Conservation (phyloP, 1,284 basidiomycete genomes). For the Naganishia liquefaciens region DNA sequence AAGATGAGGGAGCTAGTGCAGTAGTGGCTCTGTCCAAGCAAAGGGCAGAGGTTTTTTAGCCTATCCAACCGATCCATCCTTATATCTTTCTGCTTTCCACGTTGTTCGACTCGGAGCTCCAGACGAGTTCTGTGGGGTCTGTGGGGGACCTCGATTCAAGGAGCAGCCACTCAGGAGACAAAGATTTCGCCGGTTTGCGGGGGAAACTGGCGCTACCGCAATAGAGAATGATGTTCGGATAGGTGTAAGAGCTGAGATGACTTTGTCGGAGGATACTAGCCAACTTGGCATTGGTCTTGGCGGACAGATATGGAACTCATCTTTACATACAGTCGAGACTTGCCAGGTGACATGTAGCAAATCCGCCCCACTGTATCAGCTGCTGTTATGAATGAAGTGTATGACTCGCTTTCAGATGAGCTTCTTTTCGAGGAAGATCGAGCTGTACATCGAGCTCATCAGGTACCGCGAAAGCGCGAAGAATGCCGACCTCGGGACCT, state of each 20-base stretch:
- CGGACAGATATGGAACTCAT: conserved; percentile 18
- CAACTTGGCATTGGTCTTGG: conserved; percentile 23
- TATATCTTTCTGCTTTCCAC: conserved; percentile 22
- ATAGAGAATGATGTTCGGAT: too few relatives aligned
- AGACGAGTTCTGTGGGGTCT: neutral
- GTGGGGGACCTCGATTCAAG: neutral
- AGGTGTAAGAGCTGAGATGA: too few relatives aligned
- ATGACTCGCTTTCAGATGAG: neutral
- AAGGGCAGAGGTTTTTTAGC: neutral
- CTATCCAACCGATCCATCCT: conserved; percentile 22
- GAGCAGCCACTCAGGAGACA: conserved; percentile 2
- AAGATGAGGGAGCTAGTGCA: conserved; percentile 2
- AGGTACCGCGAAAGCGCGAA: too few relatives aligned
- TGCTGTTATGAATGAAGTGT: conserved; percentile 5
- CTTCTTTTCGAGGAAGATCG: too few relatives aligned
- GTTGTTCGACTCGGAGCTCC: conserved; percentile 3
- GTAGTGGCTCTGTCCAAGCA: conserved; percentile 14
- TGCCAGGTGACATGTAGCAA: neutral
- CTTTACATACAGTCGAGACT: too few relatives aligned
- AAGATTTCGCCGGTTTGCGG: conserved; percentile 5
- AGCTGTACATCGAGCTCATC: too few relatives aligned
- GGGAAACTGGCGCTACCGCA: conserved; percentile 5
- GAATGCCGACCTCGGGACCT: too few relatives aligned
- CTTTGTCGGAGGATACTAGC: neutral
- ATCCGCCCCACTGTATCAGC: neutral